A percentile compares a stretch with the other conserved stretches of the same genome.
Conservation (phyloP, 192 early-diverging fungal genomes). For the Coemansia sp. region DNA sequence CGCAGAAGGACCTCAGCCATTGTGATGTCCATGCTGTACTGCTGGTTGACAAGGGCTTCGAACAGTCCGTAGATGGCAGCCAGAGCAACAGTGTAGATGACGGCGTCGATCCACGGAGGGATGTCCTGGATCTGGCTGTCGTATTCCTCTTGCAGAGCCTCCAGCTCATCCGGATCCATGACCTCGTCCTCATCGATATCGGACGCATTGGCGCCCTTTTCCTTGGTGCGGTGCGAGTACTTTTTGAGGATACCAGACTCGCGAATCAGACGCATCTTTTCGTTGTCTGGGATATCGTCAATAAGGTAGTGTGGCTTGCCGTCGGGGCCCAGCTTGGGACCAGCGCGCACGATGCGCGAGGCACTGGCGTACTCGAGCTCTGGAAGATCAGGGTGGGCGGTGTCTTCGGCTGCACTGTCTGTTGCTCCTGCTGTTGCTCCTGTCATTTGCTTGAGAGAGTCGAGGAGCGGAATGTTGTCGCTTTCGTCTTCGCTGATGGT, state of each 20-base stretch:
- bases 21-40: constrained; percentile 41
- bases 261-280: constrained; percentile 52
- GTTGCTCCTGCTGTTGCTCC: background rate
- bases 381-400: constrained; percentile 5
- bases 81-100: constrained; percentile 40
- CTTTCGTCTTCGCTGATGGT: constrained; percentile 35
- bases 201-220: constrained; percentile 16
- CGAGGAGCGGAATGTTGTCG: constrained; percentile 38
- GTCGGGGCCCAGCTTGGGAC: constrained; percentile 37
- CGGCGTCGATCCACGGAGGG: constrained; percentile 38
- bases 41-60: constrained; percentile 53
- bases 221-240: constrained; percentile 25
- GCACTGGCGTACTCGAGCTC: constrained; percentile 43
- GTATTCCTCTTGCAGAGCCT: constrained; percentile 6
- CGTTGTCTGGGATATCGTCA: constrained; percentile 54
- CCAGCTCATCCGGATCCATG: constrained; percentile 8
- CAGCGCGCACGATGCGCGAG: constrained; percentile 41
- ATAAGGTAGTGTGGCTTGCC: constrained; percentile 52
- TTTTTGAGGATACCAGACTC: constrained; percentile 47
- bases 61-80: constrained; percentile 41
- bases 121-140: constrained; percentile 16
- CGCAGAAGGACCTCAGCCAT: constrained; percentile 27
- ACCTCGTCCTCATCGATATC: constrained; percentile 28
- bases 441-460: constrained; percentile 23
- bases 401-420: background rate